Percentiles rank a stretch among this genome's conserved stretches.
Conservation (phyloP, 352 stramenopile species). For the Phytophthora fragariaefolia region DNA sequence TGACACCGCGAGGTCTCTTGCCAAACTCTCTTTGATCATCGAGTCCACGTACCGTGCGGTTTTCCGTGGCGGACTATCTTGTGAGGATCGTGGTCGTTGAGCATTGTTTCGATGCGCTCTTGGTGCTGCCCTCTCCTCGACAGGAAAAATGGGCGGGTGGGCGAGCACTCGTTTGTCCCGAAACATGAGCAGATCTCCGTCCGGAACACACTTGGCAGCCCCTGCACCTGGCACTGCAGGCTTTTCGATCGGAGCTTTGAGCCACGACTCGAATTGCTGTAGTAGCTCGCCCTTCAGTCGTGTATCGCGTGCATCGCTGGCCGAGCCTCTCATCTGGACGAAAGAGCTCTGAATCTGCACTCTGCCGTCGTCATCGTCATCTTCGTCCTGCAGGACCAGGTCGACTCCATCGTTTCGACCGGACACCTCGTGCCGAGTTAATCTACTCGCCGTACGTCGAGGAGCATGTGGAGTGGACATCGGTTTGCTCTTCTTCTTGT, state of each 20-base stretch:
- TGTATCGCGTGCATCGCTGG: not conserved
- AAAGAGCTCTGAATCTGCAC: conserved; percentile 1
- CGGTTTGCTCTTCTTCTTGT: conserved; percentile 23
- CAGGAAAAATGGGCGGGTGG: conserved; percentile 29
- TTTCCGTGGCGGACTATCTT: conserved; percentile 26
- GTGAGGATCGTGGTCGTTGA: conserved; percentile 31
- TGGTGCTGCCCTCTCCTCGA: conserved; percentile 13
- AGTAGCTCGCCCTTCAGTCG: conserved; percentile 25
- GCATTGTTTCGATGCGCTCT: conserved; percentile 7
- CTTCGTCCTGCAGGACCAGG: not conserved
- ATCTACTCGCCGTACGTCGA: conserved; percentile 7
- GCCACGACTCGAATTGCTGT: conserved; percentile 54
- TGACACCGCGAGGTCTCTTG: conserved; percentile 21
- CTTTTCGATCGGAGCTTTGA: conserved; percentile 42
- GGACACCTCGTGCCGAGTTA: conserved; percentile 2
- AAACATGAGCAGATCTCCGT: conserved; percentile 68
- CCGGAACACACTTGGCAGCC: conserved; percentile 44
- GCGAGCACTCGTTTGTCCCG: conserved; percentile 35
- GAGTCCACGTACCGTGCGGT: conserved; percentile 15
- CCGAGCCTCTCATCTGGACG: not conserved
- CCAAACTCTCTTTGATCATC: conserved; percentile 31
- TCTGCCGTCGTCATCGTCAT: conserved; percentile 3
- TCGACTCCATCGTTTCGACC: not conserved
- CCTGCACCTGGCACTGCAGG: conserved; percentile 50
- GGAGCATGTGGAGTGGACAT: conserved; percentile 14